Conservation (phyloP, 805 yeast species). For the Kodamaea fukazawae region DNA sequence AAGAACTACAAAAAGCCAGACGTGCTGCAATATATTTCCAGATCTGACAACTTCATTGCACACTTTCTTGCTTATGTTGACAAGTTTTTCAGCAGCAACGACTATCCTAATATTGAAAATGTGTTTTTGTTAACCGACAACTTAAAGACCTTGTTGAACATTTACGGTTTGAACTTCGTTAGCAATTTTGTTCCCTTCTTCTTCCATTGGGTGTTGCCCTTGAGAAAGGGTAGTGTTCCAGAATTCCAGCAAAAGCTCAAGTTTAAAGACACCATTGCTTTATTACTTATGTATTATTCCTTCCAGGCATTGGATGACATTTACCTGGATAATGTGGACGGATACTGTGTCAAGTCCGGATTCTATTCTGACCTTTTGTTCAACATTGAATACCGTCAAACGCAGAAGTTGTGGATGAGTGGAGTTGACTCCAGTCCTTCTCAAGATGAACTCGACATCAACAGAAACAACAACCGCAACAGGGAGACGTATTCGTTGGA, state of each 20-base stretch:
- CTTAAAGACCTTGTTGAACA: constrained; percentile 20
- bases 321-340: constrained; percentile 23
- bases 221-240: constrained; percentile 8
- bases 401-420: constrained; percentile 26
- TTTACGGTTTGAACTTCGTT: constrained; percentile 47
- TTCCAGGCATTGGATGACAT: constrained; percentile 27
- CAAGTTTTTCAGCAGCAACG: constrained; percentile 27
- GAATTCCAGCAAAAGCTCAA: constrained; percentile 13
- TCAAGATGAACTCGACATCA: constrained; percentile 6
- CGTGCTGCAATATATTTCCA: constrained; percentile 39
- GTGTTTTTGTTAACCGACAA: constrained; percentile 21
- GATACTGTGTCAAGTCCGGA: constrained; percentile 19
- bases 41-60: constrained; percentile 39
- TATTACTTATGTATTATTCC: constrained; percentile 24
- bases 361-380: constrained; percentile 17
- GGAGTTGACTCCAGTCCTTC: constrained; percentile 18
- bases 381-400: constrained; percentile 27
- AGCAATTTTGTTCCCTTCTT: constrained; percentile 46
- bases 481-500: constrained; percentile 4
- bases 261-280: constrained; percentile 33
- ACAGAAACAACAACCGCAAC: constrained; percentile 1
- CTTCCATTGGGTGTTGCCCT: constrained; percentile 39
- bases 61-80: constrained; percentile 38
- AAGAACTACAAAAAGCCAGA: constrained; percentile 36
- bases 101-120: constrained; percentile 22